Conservation (phyloP, 352 stramenopile species). For the Globisporangium heterothallicum region DNA sequence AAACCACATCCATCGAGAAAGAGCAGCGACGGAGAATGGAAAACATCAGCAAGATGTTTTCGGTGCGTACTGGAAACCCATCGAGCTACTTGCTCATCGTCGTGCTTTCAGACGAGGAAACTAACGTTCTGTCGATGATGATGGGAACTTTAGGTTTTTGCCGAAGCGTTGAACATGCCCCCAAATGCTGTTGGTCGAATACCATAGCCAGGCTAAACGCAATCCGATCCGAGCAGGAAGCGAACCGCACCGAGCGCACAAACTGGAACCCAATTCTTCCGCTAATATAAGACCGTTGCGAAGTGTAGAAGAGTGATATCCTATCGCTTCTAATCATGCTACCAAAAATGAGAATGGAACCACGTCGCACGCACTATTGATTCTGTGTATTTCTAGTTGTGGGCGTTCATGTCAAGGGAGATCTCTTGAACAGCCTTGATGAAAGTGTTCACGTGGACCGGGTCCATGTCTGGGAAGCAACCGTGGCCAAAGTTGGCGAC, state of each 20-base stretch:
- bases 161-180: constrained; percentile 62
- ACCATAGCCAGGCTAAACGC: constrained; percentile 11
- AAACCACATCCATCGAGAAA: constrained; percentile 50
- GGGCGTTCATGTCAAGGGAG: constrained; percentile 82
- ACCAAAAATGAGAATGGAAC: too few species aligned
- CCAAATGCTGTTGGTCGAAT: constrained; percentile 18
- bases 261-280: not conserved
- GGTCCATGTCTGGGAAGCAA: constrained; percentile 94
- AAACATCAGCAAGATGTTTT: constrained; percentile 73
- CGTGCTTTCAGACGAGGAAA: not conserved
- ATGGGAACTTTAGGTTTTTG: constrained; percentile 41
- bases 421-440: constrained; percentile 95
- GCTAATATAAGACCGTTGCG: not conserved
- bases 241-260: not conserved
- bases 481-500: constrained; percentile 98
- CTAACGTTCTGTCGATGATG: constrained; percentile 1
- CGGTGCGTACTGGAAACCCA: constrained; percentile 24
- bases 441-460: constrained; percentile 92
- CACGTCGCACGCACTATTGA: too few species aligned
- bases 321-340: constrained; percentile 1
- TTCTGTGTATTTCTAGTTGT: constrained; percentile 17
- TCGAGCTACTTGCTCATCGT: not conserved
- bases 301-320: not conserved
- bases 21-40: constrained; percentile 70
- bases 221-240: constrained; percentile 4